These are phyloP conservation scores for Kodamaea sp. DNA, from an alignment of 1,139 yeast genomes.

Conservation along the genomic window DNA sequence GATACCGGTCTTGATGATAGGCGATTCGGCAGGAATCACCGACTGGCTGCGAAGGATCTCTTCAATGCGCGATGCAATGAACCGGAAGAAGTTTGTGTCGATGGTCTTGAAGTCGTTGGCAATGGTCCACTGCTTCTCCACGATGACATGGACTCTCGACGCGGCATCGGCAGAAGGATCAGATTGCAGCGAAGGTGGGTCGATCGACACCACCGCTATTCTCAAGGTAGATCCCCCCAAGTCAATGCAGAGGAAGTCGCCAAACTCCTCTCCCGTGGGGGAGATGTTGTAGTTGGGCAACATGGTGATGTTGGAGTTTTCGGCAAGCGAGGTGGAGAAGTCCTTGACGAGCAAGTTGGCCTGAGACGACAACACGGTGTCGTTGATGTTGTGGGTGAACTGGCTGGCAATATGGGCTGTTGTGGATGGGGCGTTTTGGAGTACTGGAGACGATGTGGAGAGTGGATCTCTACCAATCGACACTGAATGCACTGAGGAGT, in stretches of 20 bases:
- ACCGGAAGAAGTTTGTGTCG: conserved; percentile 40
- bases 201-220: conserved; percentile 45
- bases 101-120: conserved; percentile 39
- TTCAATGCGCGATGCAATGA: conserved; percentile 37
- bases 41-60: conserved; percentile 32
- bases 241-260: conserved; percentile 50
- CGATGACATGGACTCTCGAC: conserved; percentile 28
- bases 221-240: conserved; percentile 59
- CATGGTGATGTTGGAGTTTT: conserved; percentile 42
- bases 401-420: conserved; percentile 3
- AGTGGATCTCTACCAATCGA: conserved; percentile 1
- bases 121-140: conserved; percentile 43
- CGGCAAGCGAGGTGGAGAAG: conserved; percentile 32
- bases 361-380: conserved; percentile 14
- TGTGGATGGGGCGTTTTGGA: conserved; percentile 2
- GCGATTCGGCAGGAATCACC: conserved; percentile 17
- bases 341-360: conserved; percentile 14
- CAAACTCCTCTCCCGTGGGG: conserved; percentile 47
- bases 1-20: conserved; percentile 42
- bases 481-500: conserved; percentile 6
- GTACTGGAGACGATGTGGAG: conserved; percentile 2
- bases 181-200: conserved; percentile 6
- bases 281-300: conserved; percentile 44
- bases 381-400: conserved; percentile 15
- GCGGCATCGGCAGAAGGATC: background rate